Conservation (phyloP, 2,329 filamentous ascomycete species). For the Beauveria pseudobassiana region DNA sequence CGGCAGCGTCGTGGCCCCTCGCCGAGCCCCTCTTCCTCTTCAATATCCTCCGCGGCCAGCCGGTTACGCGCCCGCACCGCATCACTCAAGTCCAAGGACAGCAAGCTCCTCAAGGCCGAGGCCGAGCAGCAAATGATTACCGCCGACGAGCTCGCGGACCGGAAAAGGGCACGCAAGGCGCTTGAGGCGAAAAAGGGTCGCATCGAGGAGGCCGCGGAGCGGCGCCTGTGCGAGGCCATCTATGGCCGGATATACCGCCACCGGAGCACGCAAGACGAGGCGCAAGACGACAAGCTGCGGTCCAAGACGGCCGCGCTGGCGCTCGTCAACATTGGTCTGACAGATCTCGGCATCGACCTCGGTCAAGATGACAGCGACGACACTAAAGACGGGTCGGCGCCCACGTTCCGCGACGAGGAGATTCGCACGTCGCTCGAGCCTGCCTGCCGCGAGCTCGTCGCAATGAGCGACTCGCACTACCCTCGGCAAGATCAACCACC, state of each 20-base stretch:
- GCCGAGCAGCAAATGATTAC: conserved; percentile 81
- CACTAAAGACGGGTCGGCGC: conserved; percentile 33
- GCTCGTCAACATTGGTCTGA: conserved; percentile 83
- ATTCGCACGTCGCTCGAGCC: conserved; percentile 65
- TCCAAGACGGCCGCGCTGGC: conserved; percentile 88
- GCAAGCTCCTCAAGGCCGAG: conserved; percentile 37
- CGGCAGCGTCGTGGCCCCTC: conserved; percentile 63
- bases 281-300: conserved; percentile 85
- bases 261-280: conserved; percentile 85
- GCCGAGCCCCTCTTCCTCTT: conserved; percentile 44
- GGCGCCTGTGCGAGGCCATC: conserved; percentile 73
- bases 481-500: conserved; percentile 84
- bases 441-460: conserved; percentile 60
- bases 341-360: conserved; percentile 74
- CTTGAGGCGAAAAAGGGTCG: conserved; percentile 70
- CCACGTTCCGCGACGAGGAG: conserved; percentile 42
- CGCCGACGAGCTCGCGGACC: conserved; percentile 70
- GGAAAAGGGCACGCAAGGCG: conserved; percentile 68
- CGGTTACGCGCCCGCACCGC: conserved; percentile 48
- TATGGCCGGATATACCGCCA: conserved; percentile 90
- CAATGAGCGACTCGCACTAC: conserved; percentile 82
- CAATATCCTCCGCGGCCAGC: conserved; percentile 49
- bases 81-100: conserved; percentile 45
- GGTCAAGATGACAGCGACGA: conserved; percentile 50
- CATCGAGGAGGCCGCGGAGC: conserved; percentile 87